Evolutionary conservation across 805 yeast genomes (phyloP).

Genomic region (Zygosaccharomyces gambellarensis): DNA sequence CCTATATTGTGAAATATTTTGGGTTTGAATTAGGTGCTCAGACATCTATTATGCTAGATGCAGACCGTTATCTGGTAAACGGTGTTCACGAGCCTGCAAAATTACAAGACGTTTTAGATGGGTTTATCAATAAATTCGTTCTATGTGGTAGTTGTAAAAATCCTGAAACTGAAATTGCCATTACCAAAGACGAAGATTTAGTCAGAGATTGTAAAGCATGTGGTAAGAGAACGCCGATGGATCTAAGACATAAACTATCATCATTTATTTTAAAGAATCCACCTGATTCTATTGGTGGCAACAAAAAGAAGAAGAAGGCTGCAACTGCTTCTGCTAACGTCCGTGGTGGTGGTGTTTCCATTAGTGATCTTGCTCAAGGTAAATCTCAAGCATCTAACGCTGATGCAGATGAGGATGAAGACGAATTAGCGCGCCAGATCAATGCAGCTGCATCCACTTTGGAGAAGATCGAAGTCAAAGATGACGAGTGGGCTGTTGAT

Average conservation of each 20-base stretch:
- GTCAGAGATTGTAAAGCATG: slow-evolving; percentile 97
- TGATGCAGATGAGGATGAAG: slow-evolving; percentile 51
- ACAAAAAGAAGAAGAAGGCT: slow-evolving; percentile 63
- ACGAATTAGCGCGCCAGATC: slow-evolving; percentile 69
- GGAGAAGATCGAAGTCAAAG: slow-evolving; percentile 61
- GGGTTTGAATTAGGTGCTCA: slow-evolving; percentile 98
- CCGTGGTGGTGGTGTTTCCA: slow-evolving; percentile 81
- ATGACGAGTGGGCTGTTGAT: slow-evolving; percentile 97
- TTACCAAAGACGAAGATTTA: slow-evolving; percentile 61
- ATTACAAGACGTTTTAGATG: slow-evolving; percentile 91
- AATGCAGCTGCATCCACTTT: slow-evolving; percentile 77
- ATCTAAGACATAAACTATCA: slow-evolving; percentile 81
- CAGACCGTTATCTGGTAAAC: slow-evolving; percentile 86
- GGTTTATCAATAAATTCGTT: slow-evolving; percentile 87
- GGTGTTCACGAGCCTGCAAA: slow-evolving; percentile 90
- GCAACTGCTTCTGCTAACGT: slow-evolving; percentile 88
- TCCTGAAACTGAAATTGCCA: slow-evolving; percentile 91
- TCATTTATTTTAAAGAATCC: slow-evolving; percentile 88
- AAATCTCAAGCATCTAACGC: slow-evolving; percentile 31
- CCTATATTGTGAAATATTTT: slow-evolving; percentile 88
- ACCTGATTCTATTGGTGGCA: slow-evolving; percentile 52
- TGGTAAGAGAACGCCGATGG: slow-evolving; percentile 82
- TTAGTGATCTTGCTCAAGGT: slow-evolving; percentile 68
- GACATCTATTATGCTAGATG: slow-evolving; percentile 71
- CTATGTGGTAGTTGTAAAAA: slow-evolving; percentile 92